These are phyloP conservation scores for Daldinia grandis DNA, from an alignment of 495 filamentous ascomycete genomes.

Conservation along the genomic window DNA sequence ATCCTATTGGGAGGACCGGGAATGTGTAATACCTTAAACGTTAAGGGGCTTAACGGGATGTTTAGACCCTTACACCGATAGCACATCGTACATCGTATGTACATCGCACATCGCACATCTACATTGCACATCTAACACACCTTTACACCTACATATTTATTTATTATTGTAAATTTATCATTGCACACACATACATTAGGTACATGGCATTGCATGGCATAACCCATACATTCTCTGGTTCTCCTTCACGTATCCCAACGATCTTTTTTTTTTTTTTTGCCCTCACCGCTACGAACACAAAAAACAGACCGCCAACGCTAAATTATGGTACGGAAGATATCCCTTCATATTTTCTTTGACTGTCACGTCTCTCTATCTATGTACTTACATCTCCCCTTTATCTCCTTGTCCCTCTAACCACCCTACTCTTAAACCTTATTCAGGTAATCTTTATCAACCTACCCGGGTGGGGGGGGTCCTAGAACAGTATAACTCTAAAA, in stretches of 20 bases:
- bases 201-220: neutral
- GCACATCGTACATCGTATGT: neutral
- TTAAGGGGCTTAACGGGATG: constrained; percentile 10
- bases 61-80: constrained; percentile 30
- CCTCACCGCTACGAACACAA: constrained; percentile 23
- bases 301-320: constrained; percentile 13
- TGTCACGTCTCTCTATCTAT: neutral
- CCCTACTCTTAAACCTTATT: constrained; percentile 8
- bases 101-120: neutral
- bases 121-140: neutral
- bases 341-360: constrained; percentile 13
- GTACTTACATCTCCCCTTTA: neutral
- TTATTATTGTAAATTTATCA: neutral
- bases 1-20: constrained; percentile 1
- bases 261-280: neutral
- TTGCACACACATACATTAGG: neutral
- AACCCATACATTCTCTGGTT: neutral
- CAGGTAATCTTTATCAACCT: neutral
- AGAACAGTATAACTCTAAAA: too few species aligned
- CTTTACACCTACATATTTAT: neutral
- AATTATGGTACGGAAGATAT: constrained; percentile 5
- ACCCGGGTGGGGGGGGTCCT: too few species aligned
- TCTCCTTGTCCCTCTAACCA: constrained; percentile 9
- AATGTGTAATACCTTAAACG: constrained; percentile 3
- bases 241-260: neutral